phyloP scores from a whole-genome alignment of 1,284 basidiomycete species.

The Papiliotrema nemorosa region DNA sequence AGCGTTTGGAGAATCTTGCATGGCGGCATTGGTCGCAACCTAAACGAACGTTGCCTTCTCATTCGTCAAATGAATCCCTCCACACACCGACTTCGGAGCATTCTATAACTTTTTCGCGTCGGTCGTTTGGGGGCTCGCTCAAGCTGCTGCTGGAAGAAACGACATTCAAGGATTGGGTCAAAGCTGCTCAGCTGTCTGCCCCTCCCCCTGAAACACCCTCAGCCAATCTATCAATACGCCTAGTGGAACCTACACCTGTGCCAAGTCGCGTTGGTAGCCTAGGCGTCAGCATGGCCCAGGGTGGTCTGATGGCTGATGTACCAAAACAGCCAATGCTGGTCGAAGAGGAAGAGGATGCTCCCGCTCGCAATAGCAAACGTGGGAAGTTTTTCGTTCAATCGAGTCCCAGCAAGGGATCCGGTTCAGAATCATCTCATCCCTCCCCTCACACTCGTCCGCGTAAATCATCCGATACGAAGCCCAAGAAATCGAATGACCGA shows the following conservation, averaged over 20 bases:
- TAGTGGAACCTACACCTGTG: conserved; percentile 47
- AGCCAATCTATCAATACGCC: conserved; percentile 37
- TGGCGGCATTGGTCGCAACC: conserved; percentile 42
- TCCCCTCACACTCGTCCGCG: conserved; percentile 12
- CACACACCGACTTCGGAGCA: conserved; percentile 27
- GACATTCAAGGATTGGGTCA: conserved; percentile 46
- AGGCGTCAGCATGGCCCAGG: conserved; percentile 25
- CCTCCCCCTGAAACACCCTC: conserved; percentile 32
- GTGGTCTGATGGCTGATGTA: conserved; percentile 14
- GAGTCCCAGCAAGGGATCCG: conserved; percentile 29
- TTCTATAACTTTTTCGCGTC: conserved; percentile 7
- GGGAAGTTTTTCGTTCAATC: conserved; percentile 34
- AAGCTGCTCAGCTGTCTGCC: conserved; percentile 32
- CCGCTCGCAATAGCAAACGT: conserved; percentile 17
- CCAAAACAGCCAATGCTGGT: conserved; percentile 12
- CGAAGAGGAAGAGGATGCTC: conserved; percentile 7
- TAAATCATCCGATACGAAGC: conserved; percentile 4
- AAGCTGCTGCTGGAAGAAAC: conserved; percentile 35
- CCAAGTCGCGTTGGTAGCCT: conserved; percentile 42
- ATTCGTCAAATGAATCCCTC: conserved; percentile 28
- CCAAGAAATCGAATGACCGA: conserved; percentile 7
- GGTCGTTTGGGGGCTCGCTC: conserved; percentile 38
- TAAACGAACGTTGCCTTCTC: conserved; percentile 1
- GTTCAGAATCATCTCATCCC: conserved; percentile 31
- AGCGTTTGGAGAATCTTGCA: conserved; percentile 43